Conservation (phyloP, 805 yeast genomes). For the Gaillardinia entomophila region DNA sequence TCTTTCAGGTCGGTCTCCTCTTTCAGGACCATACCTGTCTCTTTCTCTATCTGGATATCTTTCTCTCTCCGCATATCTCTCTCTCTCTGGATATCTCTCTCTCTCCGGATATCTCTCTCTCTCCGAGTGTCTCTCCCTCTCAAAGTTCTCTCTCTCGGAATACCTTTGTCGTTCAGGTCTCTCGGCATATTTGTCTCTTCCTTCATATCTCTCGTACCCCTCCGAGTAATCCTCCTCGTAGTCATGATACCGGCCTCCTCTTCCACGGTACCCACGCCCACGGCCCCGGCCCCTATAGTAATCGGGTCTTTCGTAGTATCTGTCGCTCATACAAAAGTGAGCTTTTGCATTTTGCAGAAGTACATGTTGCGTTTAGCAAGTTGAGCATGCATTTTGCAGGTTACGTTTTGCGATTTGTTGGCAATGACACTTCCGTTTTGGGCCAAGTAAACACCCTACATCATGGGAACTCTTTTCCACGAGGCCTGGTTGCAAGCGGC, state of each 20-base stretch:
- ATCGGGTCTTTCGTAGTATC: background rate
- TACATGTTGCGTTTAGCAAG: conserved; percentile 1
- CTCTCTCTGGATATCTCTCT: background rate
- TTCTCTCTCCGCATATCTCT: background rate
- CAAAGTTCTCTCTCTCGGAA: background rate
- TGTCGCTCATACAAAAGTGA: background rate
- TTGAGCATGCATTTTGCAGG: too few species aligned
- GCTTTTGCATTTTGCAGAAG: too few species aligned
- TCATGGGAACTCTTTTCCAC: background rate
- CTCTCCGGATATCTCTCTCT: background rate
- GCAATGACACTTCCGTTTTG: conserved; percentile 7
- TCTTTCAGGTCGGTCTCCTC: too few species aligned
- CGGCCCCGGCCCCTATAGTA: background rate
- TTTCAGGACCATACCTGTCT: too few species aligned
- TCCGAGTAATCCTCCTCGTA: too few species aligned
- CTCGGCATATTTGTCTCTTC: conserved; percentile 1
- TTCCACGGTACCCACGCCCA: conserved; percentile 3
- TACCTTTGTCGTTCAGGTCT: background rate
- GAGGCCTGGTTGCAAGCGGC: background rate
- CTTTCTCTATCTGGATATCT: too few species aligned
- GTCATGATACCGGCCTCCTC: background rate
- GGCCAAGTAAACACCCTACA: conserved; percentile 1
- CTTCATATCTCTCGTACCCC: conserved; percentile 1
- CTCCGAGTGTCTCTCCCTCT: background rate
- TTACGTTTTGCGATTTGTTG: too few species aligned